Evolutionary conservation across 176 grass and related monocot genomes (phyloP), one percentile per base, ranked within the genome.

Genomic region (Musa troglodytarum): DNA sequence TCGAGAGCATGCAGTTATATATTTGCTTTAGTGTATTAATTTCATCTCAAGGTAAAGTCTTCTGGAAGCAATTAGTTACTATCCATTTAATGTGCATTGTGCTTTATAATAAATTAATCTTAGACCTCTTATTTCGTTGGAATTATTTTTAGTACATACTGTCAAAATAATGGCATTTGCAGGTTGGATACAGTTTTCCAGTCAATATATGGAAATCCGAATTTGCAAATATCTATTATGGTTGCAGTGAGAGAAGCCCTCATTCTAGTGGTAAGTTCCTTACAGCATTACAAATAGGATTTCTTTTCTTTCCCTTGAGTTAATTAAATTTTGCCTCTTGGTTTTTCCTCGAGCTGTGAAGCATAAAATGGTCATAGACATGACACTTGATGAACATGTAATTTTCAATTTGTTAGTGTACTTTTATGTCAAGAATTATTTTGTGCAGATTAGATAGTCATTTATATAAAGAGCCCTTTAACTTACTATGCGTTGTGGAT

Each of bases 181-280:
- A 92, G 93, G 34, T 87, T 80, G 74, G 34, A 71, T 82, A 77
- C 73, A 73, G 80, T 1, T 84, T 83, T 53, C 80, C 81, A 62
- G 81, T 85, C 10, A 53, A 93, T 87, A 93, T 98, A 67, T 98
- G 95, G 95, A 85, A 91, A 81, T 98, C 95, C 49, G 83, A 68
- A 24, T 89, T 89, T 76, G 88, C 88, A 66, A 75, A 80, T 81
- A 19, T 86, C 24, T 98, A 91, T 82, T 80, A 89, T 23, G 86
- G 82, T 63, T 98, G 95, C 78, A 93, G 90, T 20, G 75, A 74
- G 75, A 78, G 86, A 81, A 77, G 82, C 50, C 11, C 28, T 6
- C 26, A 74, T 51, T 93, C 89, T 65, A 91, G 84, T 87, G 64
- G 95, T 98, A 75, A 89, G 84, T 87, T 64, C 34, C 15, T 80